Evolutionary conservation across 352 stramenopile genomes (phyloP).

Genomic region (Pythium folliculosum): DNA sequence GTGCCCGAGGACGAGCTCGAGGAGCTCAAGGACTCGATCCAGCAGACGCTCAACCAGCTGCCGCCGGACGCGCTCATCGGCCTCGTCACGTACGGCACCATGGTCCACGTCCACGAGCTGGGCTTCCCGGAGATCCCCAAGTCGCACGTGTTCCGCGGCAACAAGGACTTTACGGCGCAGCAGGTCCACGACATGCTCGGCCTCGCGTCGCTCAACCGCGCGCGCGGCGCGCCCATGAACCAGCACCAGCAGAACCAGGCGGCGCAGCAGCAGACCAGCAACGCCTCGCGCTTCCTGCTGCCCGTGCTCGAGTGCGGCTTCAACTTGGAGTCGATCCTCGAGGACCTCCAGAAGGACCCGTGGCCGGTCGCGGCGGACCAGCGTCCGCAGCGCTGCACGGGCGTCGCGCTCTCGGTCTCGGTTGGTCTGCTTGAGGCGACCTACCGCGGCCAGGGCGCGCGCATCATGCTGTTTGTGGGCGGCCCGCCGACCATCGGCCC

Average conservation of each 20-base stretch:
- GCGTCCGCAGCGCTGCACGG: constrained; percentile 95
- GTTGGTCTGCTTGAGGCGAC: constrained; percentile 95
- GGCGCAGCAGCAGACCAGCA: constrained; percentile 78
- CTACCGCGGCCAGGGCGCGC: constrained; percentile 93
- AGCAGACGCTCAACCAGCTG: constrained; percentile 98
- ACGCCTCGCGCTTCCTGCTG: constrained; percentile 94
- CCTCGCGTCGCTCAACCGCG: constrained; percentile 70
- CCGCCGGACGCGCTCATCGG: constrained; percentile 97
- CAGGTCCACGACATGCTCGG: constrained; percentile 97
- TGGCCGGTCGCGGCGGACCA: constrained; percentile 97
- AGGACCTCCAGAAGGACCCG: constrained; percentile 97
- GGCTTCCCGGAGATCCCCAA: constrained; percentile 95
- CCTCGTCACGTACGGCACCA: constrained; percentile 98
- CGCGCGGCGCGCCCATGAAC: constrained; percentile 37
- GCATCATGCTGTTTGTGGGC: constrained; percentile 99
- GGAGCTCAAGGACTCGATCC: constrained; percentile 98
- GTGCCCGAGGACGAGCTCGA: constrained; percentile 96
- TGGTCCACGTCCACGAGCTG: constrained; percentile 99
- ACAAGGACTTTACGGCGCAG: constrained; percentile 96
- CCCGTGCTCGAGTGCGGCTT: constrained; percentile 97
- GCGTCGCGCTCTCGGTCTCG: constrained; percentile 95
- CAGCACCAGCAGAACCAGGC: constrained; percentile 55
- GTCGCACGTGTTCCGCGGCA: constrained; percentile 98
- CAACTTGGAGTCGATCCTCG: constrained; percentile 97
- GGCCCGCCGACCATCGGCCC: constrained; percentile 96